Evolutionary conservation across 2,329 filamentous ascomycete genomes (phyloP).

Genomic region (Clonostachys rosea): DNA sequence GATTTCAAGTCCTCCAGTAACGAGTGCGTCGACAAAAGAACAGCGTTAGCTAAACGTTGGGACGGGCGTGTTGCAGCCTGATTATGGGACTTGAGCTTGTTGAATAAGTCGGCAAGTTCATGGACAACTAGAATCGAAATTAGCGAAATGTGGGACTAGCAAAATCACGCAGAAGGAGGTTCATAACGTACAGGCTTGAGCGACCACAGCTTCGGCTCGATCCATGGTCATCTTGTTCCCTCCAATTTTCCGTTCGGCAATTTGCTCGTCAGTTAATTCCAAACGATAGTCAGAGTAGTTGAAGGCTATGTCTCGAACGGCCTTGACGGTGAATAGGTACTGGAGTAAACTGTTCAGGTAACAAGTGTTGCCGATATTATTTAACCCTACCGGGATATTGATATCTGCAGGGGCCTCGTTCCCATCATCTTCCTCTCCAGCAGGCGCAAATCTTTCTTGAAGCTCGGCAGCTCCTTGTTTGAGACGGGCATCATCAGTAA

Average conservation of each 20-base stretch:
- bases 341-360: conserved; percentile 96
- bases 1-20: conserved; percentile 23
- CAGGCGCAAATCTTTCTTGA: conserved; percentile 2
- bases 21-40: conserved; percentile 54
- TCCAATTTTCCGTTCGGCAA: conserved; percentile 70
- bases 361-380: conserved; percentile 96
- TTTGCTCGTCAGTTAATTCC: conserved; percentile 56
- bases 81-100: conserved; percentile 61
- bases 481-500: conserved; percentile 17
- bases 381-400: conserved; percentile 75
- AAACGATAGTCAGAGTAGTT: conserved; percentile 69
- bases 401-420: conserved; percentile 18
- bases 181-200: conserved; percentile 62
- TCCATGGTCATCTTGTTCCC: conserved; percentile 50
- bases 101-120: conserved; percentile 68
- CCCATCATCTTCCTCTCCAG: neutral
- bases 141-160: conserved; percentile 25
- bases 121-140: conserved; percentile 57
- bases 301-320: conserved; percentile 75
- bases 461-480: conserved; percentile 17
- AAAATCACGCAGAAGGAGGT: conserved; percentile 11
- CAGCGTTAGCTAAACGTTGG: conserved; percentile 74
- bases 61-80: conserved; percentile 63
- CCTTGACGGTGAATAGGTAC: conserved; percentile 86
- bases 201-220: conserved; percentile 54